Evolutionary conservation across 495 filamentous ascomycete genomes (phyloP), one percentile per base, ranked within the genome.

Genomic region (Delitschia confertaspora): DNA sequence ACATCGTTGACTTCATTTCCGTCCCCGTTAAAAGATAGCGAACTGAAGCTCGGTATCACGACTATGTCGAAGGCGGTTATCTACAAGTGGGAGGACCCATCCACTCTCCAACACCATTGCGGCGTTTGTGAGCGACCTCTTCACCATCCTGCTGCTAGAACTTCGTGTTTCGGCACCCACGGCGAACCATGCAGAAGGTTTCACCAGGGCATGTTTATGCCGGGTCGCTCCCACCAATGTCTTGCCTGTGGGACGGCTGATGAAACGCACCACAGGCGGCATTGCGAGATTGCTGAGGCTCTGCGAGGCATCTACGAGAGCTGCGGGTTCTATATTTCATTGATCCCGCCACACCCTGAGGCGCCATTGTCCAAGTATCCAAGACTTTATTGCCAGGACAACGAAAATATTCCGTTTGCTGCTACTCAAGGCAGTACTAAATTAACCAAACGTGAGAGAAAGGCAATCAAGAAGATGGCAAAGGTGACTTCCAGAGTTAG

Each of bases 61-160:
- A n/a, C n/a, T n/a, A n/a, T n/a, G n/a, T n/a, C n/a, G n/a, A n/a
- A n/a, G n/a, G n/a, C n/a, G n/a, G n/a, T n/a, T n/a, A n/a, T n/a
- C n/a, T n/a, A n/a, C n/a, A n/a, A n/a, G n/a, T n/a, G n/a, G n/a
- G n/a, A n/a, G n/a, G n/a, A n/a, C n/a, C n/a, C n/a, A n/a, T n/a
- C n/a, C n/a, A n/a, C n/a, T n/a, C n/a, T n/a, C n/a, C 55, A 56
- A 13, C 58, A 60, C 33, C 59, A 59, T 31, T 62, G 57, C 41
- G 50, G 54, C 3, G 37, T 55, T 2, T 62, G 59, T 39, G 7
- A 47, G 1, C 43, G 39, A 8, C 57, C 57, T 0, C 49, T 60
- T 3, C 24, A 42, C 1, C 45, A 43, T 31, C 47, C 48, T n/a
- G 19, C 21, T 14, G 53, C 56, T 3, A 43, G 30, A 29, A 42